Percentiles rank a stretch among this genome's conserved stretches.
phyloP scores from a whole-genome alignment of 2,329 filamentous ascomycete species.

The Huntiella savannae region DNA sequence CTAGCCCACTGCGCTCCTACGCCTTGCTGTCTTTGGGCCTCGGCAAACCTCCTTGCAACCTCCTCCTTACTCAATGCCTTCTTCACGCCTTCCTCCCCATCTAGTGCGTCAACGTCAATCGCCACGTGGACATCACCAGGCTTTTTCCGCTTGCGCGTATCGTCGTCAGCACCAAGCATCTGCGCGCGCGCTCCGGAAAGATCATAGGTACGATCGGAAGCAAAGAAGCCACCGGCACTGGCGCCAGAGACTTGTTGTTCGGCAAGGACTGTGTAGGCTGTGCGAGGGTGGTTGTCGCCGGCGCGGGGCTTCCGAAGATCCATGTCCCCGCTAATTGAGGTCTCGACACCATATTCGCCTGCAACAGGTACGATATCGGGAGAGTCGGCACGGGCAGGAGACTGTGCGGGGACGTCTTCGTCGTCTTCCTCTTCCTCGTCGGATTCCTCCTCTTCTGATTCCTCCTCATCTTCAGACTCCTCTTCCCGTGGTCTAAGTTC shows the following conservation, averaged over 20 bases:
- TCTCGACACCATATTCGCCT: slow-evolving; percentile 55
- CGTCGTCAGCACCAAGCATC: slow-evolving; percentile 65
- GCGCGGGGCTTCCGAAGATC: slow-evolving; percentile 69
- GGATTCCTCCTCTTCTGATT: slow-evolving; percentile 55
- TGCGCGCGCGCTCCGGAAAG: slow-evolving; percentile 33
- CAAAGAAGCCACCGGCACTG: slow-evolving; percentile 65
- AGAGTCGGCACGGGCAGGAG: slow-evolving; percentile 60
- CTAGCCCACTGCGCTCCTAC: slow-evolving; percentile 41
- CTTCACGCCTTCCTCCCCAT: slow-evolving; percentile 40
- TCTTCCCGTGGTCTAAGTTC: slow-evolving; percentile 68
- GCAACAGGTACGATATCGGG: slow-evolving; percentile 28
- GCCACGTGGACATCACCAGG: slow-evolving; percentile 87
- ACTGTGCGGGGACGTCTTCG: slow-evolving; percentile 25
- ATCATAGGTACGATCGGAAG: slow-evolving; percentile 85
- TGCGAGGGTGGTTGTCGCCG: slow-evolving; percentile 64
- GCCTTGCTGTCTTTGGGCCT: slow-evolving; percentile 44
- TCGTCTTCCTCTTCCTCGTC: slow-evolving; percentile 40
- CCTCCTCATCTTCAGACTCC: slow-evolving; percentile 52
- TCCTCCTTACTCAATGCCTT: slow-evolving; percentile 57
- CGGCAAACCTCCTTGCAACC: slow-evolving; percentile 62
- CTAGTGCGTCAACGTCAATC: slow-evolving; percentile 67
- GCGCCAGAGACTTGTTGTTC: slow-evolving; percentile 27
- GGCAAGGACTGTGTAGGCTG: slow-evolving; percentile 75
- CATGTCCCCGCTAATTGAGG: slow-evolving; percentile 69
- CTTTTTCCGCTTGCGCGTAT: slow-evolving; percentile 75